Base-by-base conservation (phyloP, 208 protist species). In the Trypanosoma lewisi region DNA sequence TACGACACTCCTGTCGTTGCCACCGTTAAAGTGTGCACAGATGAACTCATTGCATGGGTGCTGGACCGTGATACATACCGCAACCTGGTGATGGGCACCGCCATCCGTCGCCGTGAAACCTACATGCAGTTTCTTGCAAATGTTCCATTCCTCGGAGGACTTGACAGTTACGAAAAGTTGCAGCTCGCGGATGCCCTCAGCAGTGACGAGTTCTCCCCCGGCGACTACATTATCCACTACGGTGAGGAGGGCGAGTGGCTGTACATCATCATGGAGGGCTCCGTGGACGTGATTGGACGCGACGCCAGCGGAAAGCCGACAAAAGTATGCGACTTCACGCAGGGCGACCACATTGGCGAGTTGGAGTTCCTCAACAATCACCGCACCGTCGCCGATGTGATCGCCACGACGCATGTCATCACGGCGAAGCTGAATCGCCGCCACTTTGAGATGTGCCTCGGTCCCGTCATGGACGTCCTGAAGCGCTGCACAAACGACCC, bases 381-480 rank as follows among this genome's bases (percentile, higher is more conserved):
- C 71, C 73, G 75, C 51, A 88, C 74, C 17, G 90, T 94, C 17
- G 90, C 90, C 1, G 90, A 96, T 47, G 75, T 96, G 6, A 65
- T 84, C 17, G 87, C 90, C 44, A 53, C 76, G 37, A 93, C 90
- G 21, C 63, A 78, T 50, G 87, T 96, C 34, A 88, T 78, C 11
- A 92, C 90, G 30, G 90, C 90, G 28, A 92, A 93, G 70, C 73
- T 96, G 5, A 96, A 96, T 73, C 85, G 90, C 48, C 83, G 83
- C 9, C 90, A 96, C 78, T 96, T 96, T 62, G 90, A 96, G 73
- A 90, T 96, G 87, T 96, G 87, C 68, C 87, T 96, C 70, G 90
- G 90, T 11, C 87, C 90, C 14, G 87, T 96, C 21, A 85, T 96
- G 33, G 85, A 96, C 37, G 82, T 96, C 7, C 71, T 96, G 55